These are phyloP conservation scores for Sporothrix protearum DNA, from an alignment of 2,329 filamentous ascomycete genomes.

Conservation along the genomic window DNA sequence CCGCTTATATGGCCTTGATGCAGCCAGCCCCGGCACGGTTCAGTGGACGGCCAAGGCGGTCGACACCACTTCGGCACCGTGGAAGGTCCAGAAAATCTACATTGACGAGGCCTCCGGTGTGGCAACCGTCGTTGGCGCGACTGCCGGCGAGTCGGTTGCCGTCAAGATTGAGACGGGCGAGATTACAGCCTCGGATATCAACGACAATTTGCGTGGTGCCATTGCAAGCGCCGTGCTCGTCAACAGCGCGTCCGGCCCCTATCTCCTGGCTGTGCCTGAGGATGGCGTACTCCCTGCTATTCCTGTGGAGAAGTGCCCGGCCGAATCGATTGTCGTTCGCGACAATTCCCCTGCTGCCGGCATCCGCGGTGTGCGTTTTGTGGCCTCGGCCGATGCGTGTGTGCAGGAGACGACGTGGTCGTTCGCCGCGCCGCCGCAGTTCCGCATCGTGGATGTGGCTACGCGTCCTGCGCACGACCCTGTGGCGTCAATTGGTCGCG, in stretches of 20 bases:
- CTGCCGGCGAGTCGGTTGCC: conserved; percentile 60
- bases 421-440: conserved; percentile 62
- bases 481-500: conserved; percentile 90
- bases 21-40: conserved; percentile 67
- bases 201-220: conserved; percentile 35
- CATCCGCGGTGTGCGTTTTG: conserved; percentile 55
- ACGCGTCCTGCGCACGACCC: conserved; percentile 73
- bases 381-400: conserved; percentile 41
- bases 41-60: conserved; percentile 70
- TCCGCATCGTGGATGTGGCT: conserved; percentile 66
- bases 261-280: conserved; percentile 51
- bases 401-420: conserved; percentile 62
- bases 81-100: conserved; percentile 66
- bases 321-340: conserved; percentile 54
- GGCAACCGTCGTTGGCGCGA: conserved; percentile 54
- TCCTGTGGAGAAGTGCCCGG: conserved; percentile 45
- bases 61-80: conserved; percentile 51
- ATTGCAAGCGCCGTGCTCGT: conserved; percentile 50
- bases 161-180: conserved; percentile 52
- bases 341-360: conserved; percentile 39
- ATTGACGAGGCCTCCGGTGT: conserved; percentile 55
- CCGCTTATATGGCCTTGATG: conserved; percentile 74
- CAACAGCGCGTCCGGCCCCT: conserved; percentile 50
- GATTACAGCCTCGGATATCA: conserved; percentile 42
- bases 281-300: conserved; percentile 50